A percentile compares a stretch with the other conserved stretches of the same genome.
Conservation (phyloP, 1,139 yeast species). For the Pichia sp. region DNA sequence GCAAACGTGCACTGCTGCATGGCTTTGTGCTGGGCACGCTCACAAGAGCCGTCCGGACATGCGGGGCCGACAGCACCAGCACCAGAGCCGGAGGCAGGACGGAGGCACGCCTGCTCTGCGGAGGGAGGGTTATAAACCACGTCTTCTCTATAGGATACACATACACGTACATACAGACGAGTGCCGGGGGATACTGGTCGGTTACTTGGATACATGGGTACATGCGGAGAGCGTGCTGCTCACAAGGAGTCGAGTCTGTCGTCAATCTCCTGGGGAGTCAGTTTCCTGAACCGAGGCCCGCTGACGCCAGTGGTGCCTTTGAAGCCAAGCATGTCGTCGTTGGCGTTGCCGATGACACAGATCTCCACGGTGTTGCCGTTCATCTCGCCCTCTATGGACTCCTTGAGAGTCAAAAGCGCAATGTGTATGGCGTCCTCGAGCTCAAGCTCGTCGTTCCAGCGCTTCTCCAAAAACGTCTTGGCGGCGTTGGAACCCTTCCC, state of each 20-base stretch:
- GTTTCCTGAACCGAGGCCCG: constrained; percentile 87
- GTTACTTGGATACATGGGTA: background rate
- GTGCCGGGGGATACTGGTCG: too few species aligned
- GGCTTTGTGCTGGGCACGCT: too few species aligned
- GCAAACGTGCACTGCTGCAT: too few species aligned
- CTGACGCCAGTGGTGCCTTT: constrained; percentile 68
- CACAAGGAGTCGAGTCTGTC: constrained; percentile 91
- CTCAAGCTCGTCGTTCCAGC: constrained; percentile 97
- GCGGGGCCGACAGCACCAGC: background rate
- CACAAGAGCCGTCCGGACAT: background rate
- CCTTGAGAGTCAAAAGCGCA: constrained; percentile 89
- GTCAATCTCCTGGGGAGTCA: constrained; percentile 85
- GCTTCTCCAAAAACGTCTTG: constrained; percentile 92
- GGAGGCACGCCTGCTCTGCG: background rate
- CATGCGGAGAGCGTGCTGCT: background rate
- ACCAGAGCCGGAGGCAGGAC: background rate
- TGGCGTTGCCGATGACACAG: constrained; percentile 79
- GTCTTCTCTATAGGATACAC: too few species aligned
- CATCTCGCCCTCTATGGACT: constrained; percentile 96
- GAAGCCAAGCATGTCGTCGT: constrained; percentile 77
- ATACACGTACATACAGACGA: too few species aligned
- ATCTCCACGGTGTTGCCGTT: constrained; percentile 95
- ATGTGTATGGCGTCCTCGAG: constrained; percentile 97
- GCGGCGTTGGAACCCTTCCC: constrained; percentile 95
- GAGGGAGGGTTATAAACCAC: too few species aligned